A percentile compares a stretch with the other conserved stretches of the same genome.
phyloP scores from a whole-genome alignment of 2,329 filamentous ascomycete species.

The Nannizziopsis barbatae region DNA sequence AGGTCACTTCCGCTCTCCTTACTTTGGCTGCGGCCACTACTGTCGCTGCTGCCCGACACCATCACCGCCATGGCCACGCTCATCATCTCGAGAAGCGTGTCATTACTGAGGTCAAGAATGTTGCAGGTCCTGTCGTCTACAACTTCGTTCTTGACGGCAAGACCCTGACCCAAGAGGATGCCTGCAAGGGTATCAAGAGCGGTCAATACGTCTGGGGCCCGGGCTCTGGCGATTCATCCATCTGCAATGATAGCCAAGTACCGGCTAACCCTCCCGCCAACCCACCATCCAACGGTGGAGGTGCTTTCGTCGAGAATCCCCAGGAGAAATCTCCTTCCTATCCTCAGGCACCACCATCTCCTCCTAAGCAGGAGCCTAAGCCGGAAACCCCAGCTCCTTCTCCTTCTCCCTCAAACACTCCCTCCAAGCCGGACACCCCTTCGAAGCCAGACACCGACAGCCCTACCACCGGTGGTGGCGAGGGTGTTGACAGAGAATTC shows the following conservation, averaged over 20 bases:
- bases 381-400: constrained; percentile 13
- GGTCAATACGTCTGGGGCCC: constrained; percentile 56
- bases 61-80: constrained; percentile 31
- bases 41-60: constrained; percentile 23
- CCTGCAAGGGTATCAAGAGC: constrained; percentile 58
- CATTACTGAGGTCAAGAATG: constrained; percentile 42
- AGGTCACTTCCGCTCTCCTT: constrained; percentile 31
- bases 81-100: constrained; percentile 31
- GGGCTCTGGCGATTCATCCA: constrained; percentile 48
- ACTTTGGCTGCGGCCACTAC: constrained; percentile 35
- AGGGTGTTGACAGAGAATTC: constrained; percentile 57
- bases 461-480: constrained; percentile 22
- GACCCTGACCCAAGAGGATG: constrained; percentile 51
- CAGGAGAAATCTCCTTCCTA: too few species aligned
- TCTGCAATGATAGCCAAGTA: constrained; percentile 29
- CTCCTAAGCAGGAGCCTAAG: constrained; percentile 10
- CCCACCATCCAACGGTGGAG: too few species aligned
- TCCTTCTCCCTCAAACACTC: neutral
- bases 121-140: constrained; percentile 52
- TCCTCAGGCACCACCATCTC: neutral
- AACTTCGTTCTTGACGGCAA: constrained; percentile 62
- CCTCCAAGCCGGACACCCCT: neutral
- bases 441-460: constrained; percentile 10
- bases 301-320: too few species aligned
- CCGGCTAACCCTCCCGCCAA: constrained; percentile 25